Conservation (phyloP, 768 basidiomycete species). For the Boletus sp. region DNA sequence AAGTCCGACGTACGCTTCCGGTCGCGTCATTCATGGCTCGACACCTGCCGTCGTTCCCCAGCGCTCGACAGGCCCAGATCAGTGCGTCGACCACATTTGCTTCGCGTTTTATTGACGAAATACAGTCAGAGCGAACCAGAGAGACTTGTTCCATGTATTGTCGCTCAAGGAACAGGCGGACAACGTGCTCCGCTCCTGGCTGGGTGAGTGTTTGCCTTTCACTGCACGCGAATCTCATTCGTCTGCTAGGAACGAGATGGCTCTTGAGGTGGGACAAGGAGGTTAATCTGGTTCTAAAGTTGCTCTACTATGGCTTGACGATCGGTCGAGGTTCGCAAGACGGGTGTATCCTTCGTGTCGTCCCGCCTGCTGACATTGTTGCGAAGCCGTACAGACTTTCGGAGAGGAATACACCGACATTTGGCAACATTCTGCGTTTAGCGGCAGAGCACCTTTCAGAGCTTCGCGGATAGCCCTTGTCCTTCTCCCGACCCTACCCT, state of each 20-base stretch:
- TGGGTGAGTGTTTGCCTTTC: slow-evolving; percentile 49
- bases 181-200: slow-evolving; percentile 69
- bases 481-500: slow-evolving; percentile 63
- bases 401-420: slow-evolving; percentile 92
- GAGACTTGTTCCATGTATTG: slow-evolving; percentile 76
- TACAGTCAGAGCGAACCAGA: slow-evolving; percentile 80
- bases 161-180: slow-evolving; percentile 75
- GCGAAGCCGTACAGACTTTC: slow-evolving; percentile 70
- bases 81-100: slow-evolving; percentile 48
- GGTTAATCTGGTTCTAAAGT: slow-evolving; percentile 63
- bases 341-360: not conserved
- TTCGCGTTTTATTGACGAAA: slow-evolving; percentile 4
- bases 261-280: slow-evolving; percentile 80
- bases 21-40: slow-evolving; percentile 10
- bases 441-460: slow-evolving; percentile 41
- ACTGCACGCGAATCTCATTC: slow-evolving; percentile 10
- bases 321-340: slow-evolving; percentile 61
- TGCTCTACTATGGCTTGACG: slow-evolving; percentile 73
- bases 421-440: slow-evolving; percentile 61
- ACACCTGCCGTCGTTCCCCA: slow-evolving; percentile 56
- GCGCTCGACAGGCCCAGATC: slow-evolving; percentile 83
- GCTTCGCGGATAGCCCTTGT: slow-evolving; percentile 52
- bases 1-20: slow-evolving; percentile 6
- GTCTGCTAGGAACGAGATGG: slow-evolving; percentile 70
- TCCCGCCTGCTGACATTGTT: slow-evolving; percentile 8